Evolutionary conservation across 2,329 filamentous ascomycete genomes (phyloP).

Genomic region (Alternaria atra): DNA sequence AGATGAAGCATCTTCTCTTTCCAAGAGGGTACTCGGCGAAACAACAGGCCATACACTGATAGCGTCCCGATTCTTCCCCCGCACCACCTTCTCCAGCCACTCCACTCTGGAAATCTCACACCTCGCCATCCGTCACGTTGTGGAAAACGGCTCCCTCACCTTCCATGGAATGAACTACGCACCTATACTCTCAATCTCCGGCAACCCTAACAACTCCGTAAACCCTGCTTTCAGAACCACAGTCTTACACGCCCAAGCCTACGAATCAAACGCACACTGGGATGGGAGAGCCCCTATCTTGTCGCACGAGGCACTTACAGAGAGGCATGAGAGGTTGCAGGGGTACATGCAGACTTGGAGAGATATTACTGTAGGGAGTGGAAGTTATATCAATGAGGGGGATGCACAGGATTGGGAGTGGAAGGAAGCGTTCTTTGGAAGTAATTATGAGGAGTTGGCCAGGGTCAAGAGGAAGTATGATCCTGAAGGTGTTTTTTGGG

Average conservation of each 20-base stretch:
- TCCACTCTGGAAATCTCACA: constrained; percentile 13
- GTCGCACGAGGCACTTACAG: background rate
- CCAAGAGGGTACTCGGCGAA: constrained; percentile 26
- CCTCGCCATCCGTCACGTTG: constrained; percentile 28
- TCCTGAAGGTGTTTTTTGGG: constrained; percentile 40
- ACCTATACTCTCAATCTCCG: constrained; percentile 17
- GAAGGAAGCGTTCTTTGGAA: constrained; percentile 36
- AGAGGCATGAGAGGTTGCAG: constrained; percentile 26
- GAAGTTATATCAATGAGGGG: constrained; percentile 42
- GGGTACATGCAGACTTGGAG: constrained; percentile 35
- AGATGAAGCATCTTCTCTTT: background rate
- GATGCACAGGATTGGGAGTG: constrained; percentile 40
- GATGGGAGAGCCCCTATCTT: constrained; percentile 19
- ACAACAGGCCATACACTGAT: constrained; percentile 33
- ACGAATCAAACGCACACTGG: constrained; percentile 28
- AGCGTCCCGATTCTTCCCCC: constrained; percentile 37
- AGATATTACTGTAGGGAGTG: constrained; percentile 30
- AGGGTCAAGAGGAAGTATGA: constrained; percentile 34
- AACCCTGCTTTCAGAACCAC: constrained; percentile 35
- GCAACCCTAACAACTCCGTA: constrained; percentile 30
- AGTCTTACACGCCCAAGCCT: constrained; percentile 36
- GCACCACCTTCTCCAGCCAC: constrained; percentile 20
- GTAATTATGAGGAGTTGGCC: constrained; percentile 33
- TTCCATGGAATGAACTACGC: constrained; percentile 40
- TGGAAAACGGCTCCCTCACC: constrained; percentile 32